These are phyloP conservation scores for Licmophora abbreviata DNA, from an alignment of 108 stramenopile genomes.

Conservation along the genomic window DNA sequence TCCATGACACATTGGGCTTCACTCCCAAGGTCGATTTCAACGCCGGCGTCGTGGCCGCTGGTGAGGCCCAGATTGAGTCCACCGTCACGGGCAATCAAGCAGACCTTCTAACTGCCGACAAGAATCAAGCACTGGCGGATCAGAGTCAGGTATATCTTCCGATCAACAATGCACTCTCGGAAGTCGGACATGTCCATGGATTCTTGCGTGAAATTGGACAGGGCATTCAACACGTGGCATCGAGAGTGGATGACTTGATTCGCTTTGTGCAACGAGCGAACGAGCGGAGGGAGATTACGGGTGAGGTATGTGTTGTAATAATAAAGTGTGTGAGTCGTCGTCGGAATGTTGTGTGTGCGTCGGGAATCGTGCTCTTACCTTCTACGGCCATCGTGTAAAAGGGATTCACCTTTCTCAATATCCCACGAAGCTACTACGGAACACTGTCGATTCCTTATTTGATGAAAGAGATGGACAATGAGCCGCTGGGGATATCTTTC, in stretches of 20 bases:
- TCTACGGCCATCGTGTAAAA: too few relatives aligned
- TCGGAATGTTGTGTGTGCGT: too few relatives aligned
- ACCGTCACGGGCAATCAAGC: slow-evolving; percentile 83
- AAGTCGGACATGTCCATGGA: slow-evolving; percentile 82
- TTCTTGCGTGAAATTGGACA: slow-evolving; percentile 82
- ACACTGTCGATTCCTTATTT: slow-evolving; percentile 39
- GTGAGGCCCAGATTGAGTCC: slow-evolving; percentile 84
- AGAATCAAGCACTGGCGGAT: slow-evolving; percentile 42
- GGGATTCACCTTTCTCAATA: slow-evolving; percentile 80
- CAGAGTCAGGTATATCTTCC: slow-evolving; percentile 87
- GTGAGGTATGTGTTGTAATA: too few relatives aligned
- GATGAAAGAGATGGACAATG: slow-evolving; percentile 22
- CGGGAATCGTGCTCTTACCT: too few relatives aligned
- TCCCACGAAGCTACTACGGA: slow-evolving; percentile 84
- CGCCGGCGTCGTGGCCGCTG: slow-evolving; percentile 87
- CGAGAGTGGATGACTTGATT: slow-evolving; percentile 67
- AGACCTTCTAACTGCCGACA: slow-evolving; percentile 25
- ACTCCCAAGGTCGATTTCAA: slow-evolving; percentile 86
- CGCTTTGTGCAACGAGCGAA: slow-evolving; percentile 76
- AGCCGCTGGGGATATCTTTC: slow-evolving; percentile 14
- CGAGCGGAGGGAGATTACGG: slow-evolving; percentile 54
- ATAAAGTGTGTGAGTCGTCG: too few relatives aligned
- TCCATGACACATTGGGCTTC: slow-evolving; percentile 74
- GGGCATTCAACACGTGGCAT: slow-evolving; percentile 84
- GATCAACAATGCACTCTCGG: slow-evolving; percentile 84